Conservation (phyloP, 1,284 basidiomycete species). For the Sphagnurus paluster region DNA sequence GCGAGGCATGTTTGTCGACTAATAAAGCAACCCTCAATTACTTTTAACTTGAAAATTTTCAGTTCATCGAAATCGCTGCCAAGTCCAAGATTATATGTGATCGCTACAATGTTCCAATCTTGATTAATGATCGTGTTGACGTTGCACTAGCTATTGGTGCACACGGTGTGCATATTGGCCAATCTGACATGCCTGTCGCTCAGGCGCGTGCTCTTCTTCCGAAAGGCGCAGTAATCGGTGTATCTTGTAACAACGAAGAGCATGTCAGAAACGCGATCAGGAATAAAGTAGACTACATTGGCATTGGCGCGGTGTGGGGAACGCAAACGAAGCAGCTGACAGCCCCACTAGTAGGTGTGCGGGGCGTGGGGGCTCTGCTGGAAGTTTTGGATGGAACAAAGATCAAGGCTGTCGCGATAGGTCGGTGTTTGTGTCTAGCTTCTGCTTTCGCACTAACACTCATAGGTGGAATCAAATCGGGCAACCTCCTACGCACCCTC, state of each 20-base stretch:
- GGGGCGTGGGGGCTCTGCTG: slow-evolving; percentile 69
- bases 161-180: slow-evolving; percentile 88
- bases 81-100: slow-evolving; percentile 76
- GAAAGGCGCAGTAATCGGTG: slow-evolving; percentile 72
- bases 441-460: neutral
- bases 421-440: slow-evolving; percentile 39
- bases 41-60: slow-evolving; percentile 1
- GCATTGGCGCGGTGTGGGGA: slow-evolving; percentile 80
- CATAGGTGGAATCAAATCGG: slow-evolving; percentile 80
- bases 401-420: slow-evolving; percentile 81
- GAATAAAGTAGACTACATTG: slow-evolving; percentile 80
- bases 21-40: neutral
- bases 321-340: slow-evolving; percentile 76
- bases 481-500: slow-evolving; percentile 71
- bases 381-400: slow-evolving; percentile 60
- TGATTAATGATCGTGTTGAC: slow-evolving; percentile 93
- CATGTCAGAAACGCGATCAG: slow-evolving; percentile 60
- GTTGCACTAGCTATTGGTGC: slow-evolving; percentile 79
- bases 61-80: slow-evolving; percentile 82
- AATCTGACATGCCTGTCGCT: slow-evolving; percentile 82
- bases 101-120: slow-evolving; percentile 79
- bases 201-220: slow-evolving; percentile 76
- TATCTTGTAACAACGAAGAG: slow-evolving; percentile 74
- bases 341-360: slow-evolving; percentile 56
- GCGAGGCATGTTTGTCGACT: slow-evolving; percentile 50